Evolutionary conservation across 164 flowering plant species (phyloP).

Genomic region (Amborella trichopoda): DNA sequence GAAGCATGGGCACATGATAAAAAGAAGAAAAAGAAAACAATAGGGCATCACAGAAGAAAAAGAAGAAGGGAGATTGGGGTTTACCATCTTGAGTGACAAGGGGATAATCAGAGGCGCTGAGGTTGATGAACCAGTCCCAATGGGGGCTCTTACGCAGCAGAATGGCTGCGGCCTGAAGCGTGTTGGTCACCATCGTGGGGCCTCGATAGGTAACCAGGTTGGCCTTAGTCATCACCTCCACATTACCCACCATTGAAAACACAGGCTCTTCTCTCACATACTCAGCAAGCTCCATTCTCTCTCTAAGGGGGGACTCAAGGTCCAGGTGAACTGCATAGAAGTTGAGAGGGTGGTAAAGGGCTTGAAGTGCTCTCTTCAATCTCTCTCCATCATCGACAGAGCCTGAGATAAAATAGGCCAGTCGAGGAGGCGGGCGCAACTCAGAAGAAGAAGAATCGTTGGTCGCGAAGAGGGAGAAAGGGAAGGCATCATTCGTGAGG

Average conservation of each 20-base stretch:
- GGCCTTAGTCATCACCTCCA: slow-evolving; percentile 28
- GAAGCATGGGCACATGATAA: neutral
- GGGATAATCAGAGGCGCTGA: slow-evolving; percentile 41
- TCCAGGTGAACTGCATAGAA: slow-evolving; percentile 32
- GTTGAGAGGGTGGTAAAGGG: slow-evolving; percentile 33
- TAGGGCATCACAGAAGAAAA: too few relatives aligned
- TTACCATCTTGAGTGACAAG: slow-evolving; percentile 45
- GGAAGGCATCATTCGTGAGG: too few relatives aligned
- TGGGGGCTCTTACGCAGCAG: slow-evolving; percentile 28
- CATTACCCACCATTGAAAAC: slow-evolving; percentile 19
- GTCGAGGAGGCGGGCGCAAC: slow-evolving; percentile 45
- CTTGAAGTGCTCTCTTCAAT: slow-evolving; percentile 24
- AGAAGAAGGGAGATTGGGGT: neutral
- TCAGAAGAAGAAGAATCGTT: slow-evolving; percentile 22
- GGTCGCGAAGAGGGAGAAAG: too few relatives aligned
- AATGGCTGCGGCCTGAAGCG: slow-evolving; percentile 38
- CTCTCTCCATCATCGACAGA: slow-evolving; percentile 40
- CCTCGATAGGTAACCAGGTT: slow-evolving; percentile 35
- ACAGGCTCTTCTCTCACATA: slow-evolving; percentile 17
- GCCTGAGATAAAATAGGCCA: slow-evolving; percentile 68
- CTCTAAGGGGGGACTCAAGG: slow-evolving; percentile 22
- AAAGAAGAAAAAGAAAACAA: too few relatives aligned
- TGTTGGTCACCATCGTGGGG: slow-evolving; percentile 40
- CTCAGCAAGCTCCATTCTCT: slow-evolving; percentile 19
- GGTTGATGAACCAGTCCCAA: slow-evolving; percentile 41